Evolutionary conservation across 306 rosid species (phyloP).

Genomic region (Cucurbita maxima): DNA sequence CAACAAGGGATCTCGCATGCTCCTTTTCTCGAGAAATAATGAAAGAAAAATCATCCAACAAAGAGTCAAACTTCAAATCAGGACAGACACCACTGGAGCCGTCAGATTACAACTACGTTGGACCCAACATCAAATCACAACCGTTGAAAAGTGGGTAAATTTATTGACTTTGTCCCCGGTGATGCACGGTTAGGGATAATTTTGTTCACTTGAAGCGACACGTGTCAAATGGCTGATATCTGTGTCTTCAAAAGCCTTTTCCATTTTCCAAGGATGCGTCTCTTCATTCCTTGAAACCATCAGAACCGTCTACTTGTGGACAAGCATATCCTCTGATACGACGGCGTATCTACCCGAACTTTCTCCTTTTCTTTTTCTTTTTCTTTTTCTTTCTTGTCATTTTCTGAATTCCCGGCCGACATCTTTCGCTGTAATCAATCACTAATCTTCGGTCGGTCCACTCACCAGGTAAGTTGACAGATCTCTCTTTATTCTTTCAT

Average conservation of each 20-base stretch:
- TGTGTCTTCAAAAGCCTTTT: background rate
- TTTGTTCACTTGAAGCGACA: background rate
- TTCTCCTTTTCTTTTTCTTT: background rate
- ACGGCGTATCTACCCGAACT: constrained; percentile 7
- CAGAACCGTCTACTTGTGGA: constrained; percentile 6
- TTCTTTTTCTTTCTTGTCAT: background rate
- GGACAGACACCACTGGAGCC: background rate
- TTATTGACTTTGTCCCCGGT: background rate
- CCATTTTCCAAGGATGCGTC: constrained; percentile 6
- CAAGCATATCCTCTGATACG: constrained; percentile 5
- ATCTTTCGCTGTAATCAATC: background rate
- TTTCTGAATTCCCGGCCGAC: background rate
- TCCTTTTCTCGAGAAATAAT: background rate
- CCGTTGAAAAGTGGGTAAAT: background rate
- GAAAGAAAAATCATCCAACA: background rate
- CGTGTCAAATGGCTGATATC: background rate
- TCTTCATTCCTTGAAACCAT: constrained; percentile 5
- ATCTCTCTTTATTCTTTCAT: background rate
- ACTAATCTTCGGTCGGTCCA: background rate
- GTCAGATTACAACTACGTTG: background rate
- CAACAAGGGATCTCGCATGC: background rate
- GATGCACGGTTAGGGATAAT: background rate
- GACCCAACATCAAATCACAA: constrained; percentile 2
- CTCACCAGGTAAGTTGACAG: background rate
- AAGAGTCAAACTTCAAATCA: constrained; percentile 7